phyloP scores from a whole-genome alignment of 352 stramenopile genomes.

The Aphanomyces cochlioides region DNA sequence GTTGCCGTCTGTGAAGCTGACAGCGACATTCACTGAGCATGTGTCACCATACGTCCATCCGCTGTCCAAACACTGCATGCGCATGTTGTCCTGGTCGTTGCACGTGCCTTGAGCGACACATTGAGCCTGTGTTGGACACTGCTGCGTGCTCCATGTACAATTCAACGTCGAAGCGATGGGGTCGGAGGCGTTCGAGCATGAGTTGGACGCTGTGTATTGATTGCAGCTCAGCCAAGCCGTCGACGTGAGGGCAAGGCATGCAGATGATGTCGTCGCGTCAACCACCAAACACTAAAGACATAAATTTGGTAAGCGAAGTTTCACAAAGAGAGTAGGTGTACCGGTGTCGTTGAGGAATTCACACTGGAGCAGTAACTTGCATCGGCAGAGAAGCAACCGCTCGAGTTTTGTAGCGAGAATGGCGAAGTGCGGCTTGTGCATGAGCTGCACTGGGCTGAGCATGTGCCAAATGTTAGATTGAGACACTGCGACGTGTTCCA shows the following conservation, averaged over 20 bases:
- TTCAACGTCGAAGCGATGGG: not conserved
- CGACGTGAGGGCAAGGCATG: not conserved
- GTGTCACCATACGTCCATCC: slow-evolving; percentile 23
- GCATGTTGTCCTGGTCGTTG: slow-evolving; percentile 17
- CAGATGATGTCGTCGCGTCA: not conserved
- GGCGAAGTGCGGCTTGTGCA: slow-evolving; percentile 6
- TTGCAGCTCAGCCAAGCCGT: not conserved
- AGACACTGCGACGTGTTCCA: slow-evolving; percentile 11
- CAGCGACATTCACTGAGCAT: not conserved
- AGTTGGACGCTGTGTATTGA: not conserved
- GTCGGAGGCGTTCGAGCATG: not conserved
- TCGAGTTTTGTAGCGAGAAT: not conserved
- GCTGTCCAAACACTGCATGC: not conserved
- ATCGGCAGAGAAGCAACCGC: slow-evolving; percentile 4
- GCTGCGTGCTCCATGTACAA: not conserved
- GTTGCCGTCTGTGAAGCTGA: not conserved
- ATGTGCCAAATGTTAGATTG: not conserved
- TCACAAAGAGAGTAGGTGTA: not conserved
- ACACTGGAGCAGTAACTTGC: slow-evolving; percentile 5
- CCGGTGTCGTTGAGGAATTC: not conserved
- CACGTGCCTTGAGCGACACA: slow-evolving; percentile 20
- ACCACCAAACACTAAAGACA: not conserved
- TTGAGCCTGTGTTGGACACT: not conserved
- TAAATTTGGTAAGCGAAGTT: no score
- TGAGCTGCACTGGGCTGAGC: not conserved